Evolutionary conservation across 495 filamentous ascomycete species (phyloP).

Genomic region (Cercophora sp.): DNA sequence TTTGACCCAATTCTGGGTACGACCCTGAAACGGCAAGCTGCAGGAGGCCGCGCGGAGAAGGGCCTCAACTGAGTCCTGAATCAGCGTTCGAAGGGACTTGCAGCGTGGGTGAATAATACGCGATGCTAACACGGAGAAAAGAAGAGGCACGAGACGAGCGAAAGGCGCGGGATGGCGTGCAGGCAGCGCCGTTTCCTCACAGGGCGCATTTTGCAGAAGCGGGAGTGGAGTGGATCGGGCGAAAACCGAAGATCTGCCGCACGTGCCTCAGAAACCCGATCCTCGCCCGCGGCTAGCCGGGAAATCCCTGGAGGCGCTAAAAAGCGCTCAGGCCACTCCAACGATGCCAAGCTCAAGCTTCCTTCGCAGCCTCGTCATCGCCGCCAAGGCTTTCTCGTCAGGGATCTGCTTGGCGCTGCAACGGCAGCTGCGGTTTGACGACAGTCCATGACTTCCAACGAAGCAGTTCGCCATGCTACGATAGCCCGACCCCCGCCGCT

Average conservation of each 20-base stretch:
- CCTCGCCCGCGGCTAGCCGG: slow-evolving; percentile 2
- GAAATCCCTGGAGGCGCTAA: background rate
- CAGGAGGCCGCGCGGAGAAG: slow-evolving; percentile 1
- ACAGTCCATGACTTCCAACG: slow-evolving; percentile 1
- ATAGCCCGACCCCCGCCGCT: slow-evolving; percentile 12
- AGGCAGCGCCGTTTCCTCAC: background rate
- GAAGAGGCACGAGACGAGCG: background rate
- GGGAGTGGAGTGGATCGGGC: too few species aligned
- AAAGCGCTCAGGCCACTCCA: background rate
- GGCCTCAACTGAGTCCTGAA: background rate
- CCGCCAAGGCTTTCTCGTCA: slow-evolving; percentile 11
- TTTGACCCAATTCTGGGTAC: background rate
- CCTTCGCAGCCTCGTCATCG: slow-evolving; percentile 14
- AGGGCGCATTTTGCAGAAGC: background rate
- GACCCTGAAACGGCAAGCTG: slow-evolving; percentile 4
- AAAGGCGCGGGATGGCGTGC: background rate
- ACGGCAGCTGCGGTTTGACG: background rate
- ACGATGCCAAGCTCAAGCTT: background rate
- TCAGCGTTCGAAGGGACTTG: background rate
- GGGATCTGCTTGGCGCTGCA: slow-evolving; percentile 6
- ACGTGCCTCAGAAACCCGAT: background rate
- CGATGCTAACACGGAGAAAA: too few species aligned
- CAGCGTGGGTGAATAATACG: slow-evolving; percentile 6
- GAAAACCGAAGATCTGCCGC: too few species aligned
- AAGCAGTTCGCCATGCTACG: slow-evolving; percentile 10